Base-by-base conservation (phyloP, 257 asterid genomes). In the Fraxinus anomala region DNA sequence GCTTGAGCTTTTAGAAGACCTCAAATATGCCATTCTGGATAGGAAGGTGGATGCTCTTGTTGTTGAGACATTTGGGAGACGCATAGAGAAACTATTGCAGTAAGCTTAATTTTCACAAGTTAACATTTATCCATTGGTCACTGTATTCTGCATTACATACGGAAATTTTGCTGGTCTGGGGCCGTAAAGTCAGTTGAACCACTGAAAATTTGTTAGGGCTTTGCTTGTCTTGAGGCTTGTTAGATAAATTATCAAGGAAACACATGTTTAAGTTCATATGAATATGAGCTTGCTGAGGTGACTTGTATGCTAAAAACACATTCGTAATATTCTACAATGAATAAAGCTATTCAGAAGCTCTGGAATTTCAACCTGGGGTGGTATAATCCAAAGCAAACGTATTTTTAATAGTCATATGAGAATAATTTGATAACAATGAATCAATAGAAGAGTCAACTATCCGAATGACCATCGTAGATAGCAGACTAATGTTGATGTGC, bases 31-130 rank as follows among this genome's bases (percentile, higher is more conserved):
- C 80, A 93, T 96, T 80, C 88, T 91, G 76, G 97, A 92, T 80
- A 89, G 98, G 86, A 96, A 92, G 87, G 98, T 89, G 87, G 99
- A 96, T 87, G 99, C 97, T 79, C 98, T 96, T 79, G 90, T 93
- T 71, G 97, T 96, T 44, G 99, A 96, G 88, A 96, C 99, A 82
- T 90, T 96, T 73, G 99, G 99, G 78, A 88, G 97, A 76, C 96
- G 99, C 78, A 88, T 93, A 63, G 99, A 96, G 87, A 96, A 92
- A 85, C 89, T 96, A 81, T 83, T 96, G 79, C 98, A 92, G 99
- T 96, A 86, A 96, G 98, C 87, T 79, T 66, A 68, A 70, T 82
- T 77, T n/a, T 47, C 77, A 39, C 12, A 24, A 42, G 12, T 23
- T 13, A 54, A 12, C 31, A 33, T 65, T 44, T 34, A 70, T 76